Conservation (phyloP, 441 rosid genomes). For the Metrosideros polymorpha region DNA sequence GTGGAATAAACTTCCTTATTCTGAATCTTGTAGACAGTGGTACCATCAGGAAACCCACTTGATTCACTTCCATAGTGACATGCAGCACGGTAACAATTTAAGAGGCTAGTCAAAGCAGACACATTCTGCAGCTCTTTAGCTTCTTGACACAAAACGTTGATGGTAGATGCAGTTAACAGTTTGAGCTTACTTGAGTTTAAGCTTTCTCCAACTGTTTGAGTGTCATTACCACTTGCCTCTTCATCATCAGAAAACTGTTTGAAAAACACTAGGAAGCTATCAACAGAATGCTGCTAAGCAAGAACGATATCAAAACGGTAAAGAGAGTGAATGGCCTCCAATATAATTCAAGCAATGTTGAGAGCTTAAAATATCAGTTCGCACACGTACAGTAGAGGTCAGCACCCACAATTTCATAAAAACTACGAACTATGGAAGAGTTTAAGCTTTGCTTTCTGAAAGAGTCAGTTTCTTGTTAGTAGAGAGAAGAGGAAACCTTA, state of each 20-base stretch:
- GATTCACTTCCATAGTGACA: conserved; percentile 65
- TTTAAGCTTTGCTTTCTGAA: background rate
- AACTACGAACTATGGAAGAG: background rate
- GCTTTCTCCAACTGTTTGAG: conserved; percentile 18
- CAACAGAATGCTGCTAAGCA: conserved; percentile 18
- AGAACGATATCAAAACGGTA: background rate
- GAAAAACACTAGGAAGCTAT: background rate
- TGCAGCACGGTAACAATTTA: conserved; percentile 79
- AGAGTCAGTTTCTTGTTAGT: background rate
- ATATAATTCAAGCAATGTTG: background rate
- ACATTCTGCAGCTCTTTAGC: conserved; percentile 41
- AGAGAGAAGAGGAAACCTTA: background rate
- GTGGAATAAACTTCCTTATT: conserved; percentile 41
- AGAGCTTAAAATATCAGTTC: background rate
- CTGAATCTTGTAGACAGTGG: conserved; percentile 9
- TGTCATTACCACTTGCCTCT: conserved; percentile 26
- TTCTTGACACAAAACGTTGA: conserved; percentile 36
- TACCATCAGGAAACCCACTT: conserved; percentile 15
- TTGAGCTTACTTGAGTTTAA: conserved; percentile 13
- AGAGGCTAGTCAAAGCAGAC: conserved; percentile 43
- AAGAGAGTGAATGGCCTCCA: background rate
- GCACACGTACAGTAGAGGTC: background rate
- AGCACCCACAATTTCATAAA: background rate
- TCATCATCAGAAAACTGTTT: conserved; percentile 27
- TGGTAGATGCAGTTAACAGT: conserved; percentile 31